A percentile compares a stretch with the other conserved stretches of the same genome.
Evolutionary conservation across 371 early-diverging fungal species (phyloP).

Genomic region (Mucor lusitanicus): DNA sequence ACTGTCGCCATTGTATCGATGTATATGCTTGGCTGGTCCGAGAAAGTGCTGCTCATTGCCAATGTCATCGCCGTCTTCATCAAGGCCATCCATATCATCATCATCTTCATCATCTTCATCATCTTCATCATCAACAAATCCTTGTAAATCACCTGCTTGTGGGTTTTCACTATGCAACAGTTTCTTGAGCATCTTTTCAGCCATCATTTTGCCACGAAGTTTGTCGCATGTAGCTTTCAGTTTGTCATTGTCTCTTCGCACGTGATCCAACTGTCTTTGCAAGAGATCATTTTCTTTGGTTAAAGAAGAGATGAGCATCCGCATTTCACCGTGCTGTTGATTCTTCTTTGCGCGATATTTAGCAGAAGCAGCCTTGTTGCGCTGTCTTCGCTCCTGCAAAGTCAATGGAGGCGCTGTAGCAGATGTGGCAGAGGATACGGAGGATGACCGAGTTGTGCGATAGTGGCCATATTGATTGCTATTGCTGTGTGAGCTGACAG

Average conservation of each 20-base stretch:
- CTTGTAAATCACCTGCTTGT: conserved; percentile 2
- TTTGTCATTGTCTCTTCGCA: conserved; percentile 48
- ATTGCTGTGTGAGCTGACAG: background rate
- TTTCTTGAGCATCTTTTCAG: conserved; percentile 58
- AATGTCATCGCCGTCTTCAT: background rate
- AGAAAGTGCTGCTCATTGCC: background rate
- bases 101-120: conserved; percentile 6
- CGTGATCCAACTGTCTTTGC: conserved; percentile 49
- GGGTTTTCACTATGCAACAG: conserved; percentile 10
- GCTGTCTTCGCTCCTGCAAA: conserved; percentile 53
- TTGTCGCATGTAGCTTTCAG: conserved; percentile 52
- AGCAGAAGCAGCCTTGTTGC: conserved; percentile 67
- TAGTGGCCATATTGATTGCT: background rate
- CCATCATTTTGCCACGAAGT: conserved; percentile 56
- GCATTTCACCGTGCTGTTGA: conserved; percentile 60
- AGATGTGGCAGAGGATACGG: conserved; percentile 2
- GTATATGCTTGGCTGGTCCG: background rate
- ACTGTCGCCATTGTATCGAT: background rate
- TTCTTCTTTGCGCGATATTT: conserved; percentile 69
- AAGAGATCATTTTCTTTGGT: conserved; percentile 56
- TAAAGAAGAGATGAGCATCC: conserved; percentile 40
- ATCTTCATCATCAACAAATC: conserved; percentile 12
- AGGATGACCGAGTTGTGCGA: background rate
- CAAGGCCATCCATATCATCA: background rate
- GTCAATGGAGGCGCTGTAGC: conserved; percentile 37